These are phyloP conservation scores for Anastatica hierochuntica DNA, from an alignment of 345 rosid species.

Conservation along the genomic window DNA sequence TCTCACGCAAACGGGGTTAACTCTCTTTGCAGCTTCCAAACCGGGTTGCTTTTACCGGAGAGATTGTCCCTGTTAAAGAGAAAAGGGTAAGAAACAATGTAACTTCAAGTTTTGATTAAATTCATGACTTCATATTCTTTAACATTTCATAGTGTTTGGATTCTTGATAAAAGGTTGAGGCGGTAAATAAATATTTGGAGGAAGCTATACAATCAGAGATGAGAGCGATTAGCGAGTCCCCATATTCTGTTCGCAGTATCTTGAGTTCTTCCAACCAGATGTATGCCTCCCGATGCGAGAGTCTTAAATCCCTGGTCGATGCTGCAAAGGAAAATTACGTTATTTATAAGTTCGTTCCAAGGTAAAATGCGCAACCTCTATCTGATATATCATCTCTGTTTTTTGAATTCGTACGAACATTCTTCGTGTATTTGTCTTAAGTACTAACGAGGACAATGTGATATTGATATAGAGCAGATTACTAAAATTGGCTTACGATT, in stretches of 20 bases:
- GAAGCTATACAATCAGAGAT: conserved; percentile 45
- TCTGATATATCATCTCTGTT: too few species aligned
- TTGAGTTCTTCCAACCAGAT: conserved; percentile 48
- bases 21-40: conserved; percentile 54
- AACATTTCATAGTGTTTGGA: background rate
- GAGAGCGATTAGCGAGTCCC: conserved; percentile 29
- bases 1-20: background rate
- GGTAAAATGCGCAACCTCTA: too few species aligned
- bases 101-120: background rate
- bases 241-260: conserved; percentile 56
- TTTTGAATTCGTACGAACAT: too few species aligned
- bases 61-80: conserved; percentile 51
- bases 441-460: too few species aligned
- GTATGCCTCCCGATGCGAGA: conserved; percentile 47
- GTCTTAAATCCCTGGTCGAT: conserved; percentile 49
- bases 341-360: conserved; percentile 60
- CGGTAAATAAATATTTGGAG: conserved; percentile 33
- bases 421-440: too few species aligned
- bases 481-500: too few species aligned
- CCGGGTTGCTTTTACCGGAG: conserved; percentile 73
- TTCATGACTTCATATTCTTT: background rate
- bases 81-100: conserved; percentile 41
- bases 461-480: too few species aligned
- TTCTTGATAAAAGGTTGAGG: conserved; percentile 15
- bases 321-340: conserved; percentile 44